A percentile compares a stretch with the other conserved stretches of the same genome.
Evolutionary conservation across 352 stramenopile genomes (phyloP).

Genomic region (Phytopythium ostracodes): DNA sequence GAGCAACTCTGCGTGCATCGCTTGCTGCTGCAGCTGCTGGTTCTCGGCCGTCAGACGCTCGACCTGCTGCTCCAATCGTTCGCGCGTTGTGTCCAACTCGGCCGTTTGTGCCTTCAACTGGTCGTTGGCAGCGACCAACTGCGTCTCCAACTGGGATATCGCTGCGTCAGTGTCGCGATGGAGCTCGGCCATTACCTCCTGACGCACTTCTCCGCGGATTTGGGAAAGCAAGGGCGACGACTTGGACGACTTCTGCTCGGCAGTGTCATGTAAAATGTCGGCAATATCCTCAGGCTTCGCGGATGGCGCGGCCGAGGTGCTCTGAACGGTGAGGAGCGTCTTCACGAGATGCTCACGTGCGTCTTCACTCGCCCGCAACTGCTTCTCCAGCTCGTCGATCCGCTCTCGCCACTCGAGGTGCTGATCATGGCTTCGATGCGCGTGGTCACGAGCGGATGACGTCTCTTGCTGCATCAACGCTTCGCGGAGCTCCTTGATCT

Average conservation of each 20-base stretch:
- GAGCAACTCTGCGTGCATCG: conserved; percentile 22
- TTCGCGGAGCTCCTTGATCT: background rate
- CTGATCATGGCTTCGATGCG: background rate
- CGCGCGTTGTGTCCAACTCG: conserved; percentile 15
- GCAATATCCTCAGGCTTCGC: background rate
- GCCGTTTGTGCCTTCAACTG: conserved; percentile 25
- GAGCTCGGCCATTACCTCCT: background rate
- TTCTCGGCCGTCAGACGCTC: conserved; percentile 22
- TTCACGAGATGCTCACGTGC: conserved; percentile 52
- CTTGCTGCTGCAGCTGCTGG: conserved; percentile 27
- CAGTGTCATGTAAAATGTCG: too few relatives aligned
- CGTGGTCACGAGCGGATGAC: background rate
- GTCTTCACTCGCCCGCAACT: conserved; percentile 68
- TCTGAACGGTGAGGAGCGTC: conserved; percentile 48
- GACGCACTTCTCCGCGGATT: conserved; percentile 1
- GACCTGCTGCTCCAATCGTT: conserved; percentile 26
- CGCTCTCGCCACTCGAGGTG: conserved; percentile 14
- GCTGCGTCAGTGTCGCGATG: background rate
- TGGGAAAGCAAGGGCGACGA: background rate
- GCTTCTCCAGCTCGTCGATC: conserved; percentile 25
- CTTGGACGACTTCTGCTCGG: too few relatives aligned
- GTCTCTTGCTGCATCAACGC: background rate
- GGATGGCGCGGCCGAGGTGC: background rate
- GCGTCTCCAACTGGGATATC: background rate
- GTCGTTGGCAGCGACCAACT: background rate